These are phyloP conservation scores for Malassezia pachydermatis DNA, from an alignment of 1,284 basidiomycete genomes.

Conservation along the genomic window DNA sequence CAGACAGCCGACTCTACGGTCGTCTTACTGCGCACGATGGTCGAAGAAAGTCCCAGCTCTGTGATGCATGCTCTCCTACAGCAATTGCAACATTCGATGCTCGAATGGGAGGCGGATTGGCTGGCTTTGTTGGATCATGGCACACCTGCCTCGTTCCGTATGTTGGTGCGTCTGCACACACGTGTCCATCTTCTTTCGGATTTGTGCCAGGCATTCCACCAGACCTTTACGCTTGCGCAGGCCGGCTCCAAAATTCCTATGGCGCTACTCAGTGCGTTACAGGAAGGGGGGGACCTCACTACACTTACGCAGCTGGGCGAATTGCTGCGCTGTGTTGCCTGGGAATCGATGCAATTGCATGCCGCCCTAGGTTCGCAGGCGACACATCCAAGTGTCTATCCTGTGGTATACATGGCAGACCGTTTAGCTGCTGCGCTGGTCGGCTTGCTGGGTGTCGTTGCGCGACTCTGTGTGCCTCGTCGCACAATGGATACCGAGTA, in stretches of 20 bases:
- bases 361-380: conserved; percentile 19
- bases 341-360: conserved; percentile 75
- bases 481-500: conserved; percentile 66
- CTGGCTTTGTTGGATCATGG: conserved; percentile 25
- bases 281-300: conserved; percentile 51
- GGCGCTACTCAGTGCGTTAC: conserved; percentile 65
- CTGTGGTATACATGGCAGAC: conserved; percentile 66
- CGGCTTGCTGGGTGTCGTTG: conserved; percentile 80
- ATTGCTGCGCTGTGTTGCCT: conserved; percentile 71
- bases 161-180: conserved; percentile 66
- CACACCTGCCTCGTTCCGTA: conserved; percentile 55
- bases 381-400: conserved; percentile 15
- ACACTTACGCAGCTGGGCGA: conserved; percentile 58
- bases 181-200: conserved; percentile 76
- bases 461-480: conserved; percentile 70
- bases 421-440: conserved; percentile 67
- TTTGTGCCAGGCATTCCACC: conserved; percentile 74
- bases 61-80: conserved; percentile 64
- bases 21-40: conserved; percentile 75
- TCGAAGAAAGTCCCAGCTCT: conserved; percentile 69
- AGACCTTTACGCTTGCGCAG: conserved; percentile 67
- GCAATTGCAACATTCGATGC: conserved; percentile 59
- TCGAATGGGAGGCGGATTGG: not conserved
- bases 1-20: conserved; percentile 72
- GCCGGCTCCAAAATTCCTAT: conserved; percentile 64